Evolutionary conservation across 352 stramenopile genomes (phyloP), one percentile per base, ranked within the genome.

Genomic region (Pythium guiyangense): DNA sequence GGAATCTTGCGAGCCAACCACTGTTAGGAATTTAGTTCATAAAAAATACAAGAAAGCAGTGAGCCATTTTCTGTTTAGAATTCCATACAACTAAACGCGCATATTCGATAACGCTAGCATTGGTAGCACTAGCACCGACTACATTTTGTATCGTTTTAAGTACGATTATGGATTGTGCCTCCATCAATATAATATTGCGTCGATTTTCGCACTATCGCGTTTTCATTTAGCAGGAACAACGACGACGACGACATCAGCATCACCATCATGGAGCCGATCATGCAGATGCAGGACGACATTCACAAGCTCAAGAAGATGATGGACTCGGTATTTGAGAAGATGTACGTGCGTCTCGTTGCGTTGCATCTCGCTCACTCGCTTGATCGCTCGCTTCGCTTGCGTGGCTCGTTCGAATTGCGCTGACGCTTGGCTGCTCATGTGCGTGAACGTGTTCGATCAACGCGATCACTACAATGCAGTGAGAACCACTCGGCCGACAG

Each of bases 271-370:
- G 85, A 94, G 74, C 79, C 88, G 71, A 92, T 93, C 64, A 89
- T 92, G 85, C 85, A 92, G 64, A 92, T 94, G 82, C 85, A 93
- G 74, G 85, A 94, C 68, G 85, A 94, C 62, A 94, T 94, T 52
- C 85, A 94, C 71, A 92, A 92, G 80, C 83, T 94, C 70, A 91
- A 92, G 76, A 94, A 94, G 79, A 85, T 94, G 75, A 92, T 94
- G 77, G 83, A 94, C 73, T 69, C 63, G 49, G 79, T 92, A 9
- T 94, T 94, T 46, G 82, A 92, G 39, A 90, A 89, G 58, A 90
- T 94, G 84, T 94, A 62, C 43, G 84, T 94, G 61, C 43, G 66
- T 64, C 40, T n/a, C 34, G 10, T 53, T 20, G 6, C 18, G 17
- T 25, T 20, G 22, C 12, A 29, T 20, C 20, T 14, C 18, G 18